phyloP scores from a whole-genome alignment of 2,329 filamentous ascomycete species.

The Geosmithia putterillii region DNA sequence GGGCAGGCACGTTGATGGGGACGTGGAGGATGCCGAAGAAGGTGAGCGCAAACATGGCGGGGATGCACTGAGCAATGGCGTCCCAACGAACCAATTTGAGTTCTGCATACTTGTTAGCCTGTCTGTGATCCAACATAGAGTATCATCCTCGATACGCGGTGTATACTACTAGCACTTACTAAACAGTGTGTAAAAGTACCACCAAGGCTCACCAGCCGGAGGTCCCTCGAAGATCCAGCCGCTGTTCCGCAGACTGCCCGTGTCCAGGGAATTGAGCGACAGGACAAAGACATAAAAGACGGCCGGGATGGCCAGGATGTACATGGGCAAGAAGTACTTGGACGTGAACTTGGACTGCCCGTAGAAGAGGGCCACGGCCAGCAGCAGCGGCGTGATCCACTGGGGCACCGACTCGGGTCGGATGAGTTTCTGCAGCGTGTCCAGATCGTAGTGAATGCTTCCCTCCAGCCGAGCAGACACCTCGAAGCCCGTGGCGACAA shows the following conservation, averaged over 20 bases:
- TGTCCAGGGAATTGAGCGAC: conserved; percentile 53
- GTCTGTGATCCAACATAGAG: neutral
- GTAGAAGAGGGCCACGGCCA: conserved; percentile 66
- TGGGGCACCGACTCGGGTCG: conserved; percentile 62
- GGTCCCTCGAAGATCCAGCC: conserved; percentile 93
- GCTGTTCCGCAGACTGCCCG: conserved; percentile 51
- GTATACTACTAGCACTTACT: conserved; percentile 40
- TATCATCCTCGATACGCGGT: no score
- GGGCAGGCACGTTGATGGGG: conserved; percentile 90
- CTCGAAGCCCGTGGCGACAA: conserved; percentile 83
- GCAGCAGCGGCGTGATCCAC: conserved; percentile 68
- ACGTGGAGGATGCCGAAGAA: conserved; percentile 97
- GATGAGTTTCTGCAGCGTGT: conserved; percentile 65
- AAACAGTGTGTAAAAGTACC: conserved; percentile 95
- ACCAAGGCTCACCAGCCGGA: conserved; percentile 79
- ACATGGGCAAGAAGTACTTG: conserved; percentile 76
- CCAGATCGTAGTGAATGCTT: conserved; percentile 68
- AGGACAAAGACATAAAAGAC: conserved; percentile 71
- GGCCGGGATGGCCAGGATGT: conserved; percentile 67
- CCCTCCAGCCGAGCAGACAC: conserved; percentile 84
- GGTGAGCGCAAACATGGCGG: conserved; percentile 91
- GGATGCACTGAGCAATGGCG: conserved; percentile 72
- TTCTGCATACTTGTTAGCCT: conserved; percentile 34
- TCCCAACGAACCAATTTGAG: conserved; percentile 72
- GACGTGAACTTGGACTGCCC: conserved; percentile 66